Conservation (phyloP, 148 eudicot species). For the Polygonum maritimum region DNA sequence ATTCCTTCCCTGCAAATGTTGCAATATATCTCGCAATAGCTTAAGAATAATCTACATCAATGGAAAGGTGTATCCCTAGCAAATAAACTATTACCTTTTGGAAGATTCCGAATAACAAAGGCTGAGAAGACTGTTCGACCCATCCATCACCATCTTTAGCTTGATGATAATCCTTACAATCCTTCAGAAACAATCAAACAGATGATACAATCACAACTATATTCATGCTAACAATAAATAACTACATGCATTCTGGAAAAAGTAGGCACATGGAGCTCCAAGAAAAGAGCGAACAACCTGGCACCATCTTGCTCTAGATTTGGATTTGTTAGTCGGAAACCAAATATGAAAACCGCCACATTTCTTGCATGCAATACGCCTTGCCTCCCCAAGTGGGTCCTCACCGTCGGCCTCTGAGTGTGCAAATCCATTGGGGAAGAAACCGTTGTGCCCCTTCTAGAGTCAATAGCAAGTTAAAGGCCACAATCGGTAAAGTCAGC, state of each 20-base stretch:
- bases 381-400: slow-evolving; percentile 54
- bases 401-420: slow-evolving; percentile 53
- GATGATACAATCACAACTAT: neutral
- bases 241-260: neutral
- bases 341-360: slow-evolving; percentile 81
- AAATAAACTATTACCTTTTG: slow-evolving; percentile 34
- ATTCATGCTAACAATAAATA: neutral
- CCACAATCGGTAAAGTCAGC: neutral
- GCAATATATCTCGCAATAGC: neutral
- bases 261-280: neutral
- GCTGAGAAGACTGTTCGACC: slow-evolving; percentile 94
- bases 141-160: slow-evolving; percentile 99
- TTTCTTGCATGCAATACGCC: slow-evolving; percentile 81
- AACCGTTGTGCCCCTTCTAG: slow-evolving; percentile 61
- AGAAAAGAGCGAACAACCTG: slow-evolving; percentile 43
- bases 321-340: slow-evolving; percentile 68
- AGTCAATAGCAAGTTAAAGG: slow-evolving; percentile 10
- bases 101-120: slow-evolving; percentile 70
- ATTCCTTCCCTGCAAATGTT: neutral
- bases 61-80: neutral
- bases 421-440: slow-evolving; percentile 59
- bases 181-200: slow-evolving; percentile 35
- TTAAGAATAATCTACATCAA: neutral
- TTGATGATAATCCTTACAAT: slow-evolving; percentile 88
- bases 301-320: slow-evolving; percentile 94